Conservation (phyloP, 495 filamentous ascomycete genomes). For the Neurospora terricola region DNA sequence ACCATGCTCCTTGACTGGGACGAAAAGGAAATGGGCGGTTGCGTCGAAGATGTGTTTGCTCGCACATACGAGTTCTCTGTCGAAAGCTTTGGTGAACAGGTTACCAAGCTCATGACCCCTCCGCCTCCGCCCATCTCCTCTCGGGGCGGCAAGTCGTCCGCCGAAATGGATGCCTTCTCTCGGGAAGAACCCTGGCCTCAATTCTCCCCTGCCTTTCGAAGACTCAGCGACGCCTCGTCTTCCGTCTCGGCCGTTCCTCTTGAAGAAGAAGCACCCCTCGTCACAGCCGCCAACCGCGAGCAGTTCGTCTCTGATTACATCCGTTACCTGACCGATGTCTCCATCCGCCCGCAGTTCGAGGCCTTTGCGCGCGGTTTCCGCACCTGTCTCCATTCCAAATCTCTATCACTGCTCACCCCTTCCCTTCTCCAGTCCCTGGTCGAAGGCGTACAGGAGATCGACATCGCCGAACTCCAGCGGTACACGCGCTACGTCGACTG, state of each 20-base stretch:
- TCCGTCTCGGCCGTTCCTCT: constrained; percentile 19
- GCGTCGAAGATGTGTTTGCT: constrained; percentile 70
- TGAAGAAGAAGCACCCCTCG: constrained; percentile 43
- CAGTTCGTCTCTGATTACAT: constrained; percentile 84
- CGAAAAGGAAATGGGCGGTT: constrained; percentile 47
- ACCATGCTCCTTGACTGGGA: constrained; percentile 62
- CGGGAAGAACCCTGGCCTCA: constrained; percentile 30
- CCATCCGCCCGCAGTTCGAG: constrained; percentile 63
- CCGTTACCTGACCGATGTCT: constrained; percentile 68
- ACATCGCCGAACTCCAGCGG: constrained; percentile 57
- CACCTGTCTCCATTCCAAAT: constrained; percentile 58
- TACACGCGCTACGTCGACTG: constrained; percentile 74
- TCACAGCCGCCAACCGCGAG: constrained; percentile 68
- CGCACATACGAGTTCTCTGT: constrained; percentile 79
- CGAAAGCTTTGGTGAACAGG: constrained; percentile 50
- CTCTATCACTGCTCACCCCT: constrained; percentile 61
- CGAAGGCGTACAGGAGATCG: constrained; percentile 72
- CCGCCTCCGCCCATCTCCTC: background rate
- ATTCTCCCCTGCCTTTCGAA: constrained; percentile 12
- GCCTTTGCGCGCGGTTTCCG: constrained; percentile 80
- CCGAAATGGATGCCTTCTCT: background rate
- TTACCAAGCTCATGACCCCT: constrained; percentile 39
- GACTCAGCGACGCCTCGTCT: constrained; percentile 4
- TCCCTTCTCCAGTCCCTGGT: constrained; percentile 62
- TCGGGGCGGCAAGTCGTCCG: background rate